Base-by-base conservation (phyloP, 352 stramenopile species). In the Phytophthora aleatoria region DNA sequence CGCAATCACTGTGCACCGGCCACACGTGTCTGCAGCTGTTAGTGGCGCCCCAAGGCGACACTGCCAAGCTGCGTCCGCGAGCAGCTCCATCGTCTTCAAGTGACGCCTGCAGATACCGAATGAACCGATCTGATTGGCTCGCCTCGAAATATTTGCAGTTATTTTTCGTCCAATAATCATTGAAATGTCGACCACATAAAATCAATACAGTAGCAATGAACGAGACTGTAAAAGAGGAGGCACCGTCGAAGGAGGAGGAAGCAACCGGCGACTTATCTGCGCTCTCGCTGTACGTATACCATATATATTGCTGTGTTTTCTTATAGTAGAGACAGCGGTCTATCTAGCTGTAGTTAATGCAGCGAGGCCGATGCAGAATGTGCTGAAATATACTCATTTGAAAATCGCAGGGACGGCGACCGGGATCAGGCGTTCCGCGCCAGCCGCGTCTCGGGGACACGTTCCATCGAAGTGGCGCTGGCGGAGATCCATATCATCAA, bases 401-500 rank as follows among this genome's bases (percentile, higher is more conserved):
- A 58, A 62, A 50, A 3, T 9, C 20, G 20, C 49, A 88, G 76
- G 24, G 33, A 57, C 28, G 66, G 61, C 8, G 58, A 85, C 42
- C 70, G 69, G 49, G 73, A 83, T 31, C 54, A 66, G 15, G 73
- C 77, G 47, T 64, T 92, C 35, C 56, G 74, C 12, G 76, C 80
- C 53, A 92, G 83, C 57, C 81, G 85, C 50, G 57, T 77, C n/a
- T 79, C 83, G 16, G 85, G 85, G n/a, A 67, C 81, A n/a, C 81
- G 85, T 1, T 83, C 85, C 8, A 78, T 94, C 26, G 69, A 85
- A 47, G 73, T 89, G 50, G 85, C 85, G 45, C 71, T 94, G 28
- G 83, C 79, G 4, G 85, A 94, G 54, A 89, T 89, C 28, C 57
- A 77, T 48, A 85, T 94, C 54, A 87, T 94, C 50, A 56, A 65